Conservation (phyloP, 2,329 filamentous ascomycete species). For the Zymoseptoria tritici region DNA sequence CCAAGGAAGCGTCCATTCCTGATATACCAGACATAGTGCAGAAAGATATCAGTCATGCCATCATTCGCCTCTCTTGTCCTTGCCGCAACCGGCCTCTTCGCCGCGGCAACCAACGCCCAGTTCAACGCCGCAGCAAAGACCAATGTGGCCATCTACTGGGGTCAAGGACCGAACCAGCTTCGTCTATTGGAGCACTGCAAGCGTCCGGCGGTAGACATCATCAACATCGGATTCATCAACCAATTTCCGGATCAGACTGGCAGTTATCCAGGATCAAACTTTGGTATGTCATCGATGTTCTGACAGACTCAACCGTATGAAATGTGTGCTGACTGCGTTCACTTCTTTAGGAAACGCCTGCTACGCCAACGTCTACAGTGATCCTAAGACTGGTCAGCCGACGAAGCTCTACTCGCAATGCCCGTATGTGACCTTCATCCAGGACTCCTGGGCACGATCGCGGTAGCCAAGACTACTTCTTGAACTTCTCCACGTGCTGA, state of each 20-base stretch:
- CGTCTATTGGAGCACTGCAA: conserved; percentile 46
- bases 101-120: conserved; percentile 31
- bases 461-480: too few relatives aligned
- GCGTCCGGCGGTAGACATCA: conserved; percentile 47
- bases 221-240: conserved; percentile 51
- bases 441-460: too few relatives aligned
- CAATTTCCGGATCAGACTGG: conserved; percentile 41
- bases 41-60: conserved; percentile 4
- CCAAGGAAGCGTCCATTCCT: conserved; percentile 12
- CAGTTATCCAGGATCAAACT: conserved; percentile 46
- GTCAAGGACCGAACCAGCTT: conserved; percentile 45
- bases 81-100: conserved; percentile 8
- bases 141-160: conserved; percentile 51
- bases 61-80: conserved; percentile 2
- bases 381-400: conserved; percentile 8
- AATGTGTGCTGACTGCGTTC: not conserved
- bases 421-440: not conserved
- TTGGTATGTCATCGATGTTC: conserved; percentile 33
- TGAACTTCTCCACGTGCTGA: not conserved
- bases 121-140: conserved; percentile 37
- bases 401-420: conserved; percentile 3
- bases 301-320: not conserved
- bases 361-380: conserved; percentile 7
- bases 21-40: not conserved
- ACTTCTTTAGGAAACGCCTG: conserved; percentile 6